phyloP scores from a whole-genome alignment of 2,329 filamentous ascomycete genomes.

The Ceratocystis diversiconidia region DNA sequence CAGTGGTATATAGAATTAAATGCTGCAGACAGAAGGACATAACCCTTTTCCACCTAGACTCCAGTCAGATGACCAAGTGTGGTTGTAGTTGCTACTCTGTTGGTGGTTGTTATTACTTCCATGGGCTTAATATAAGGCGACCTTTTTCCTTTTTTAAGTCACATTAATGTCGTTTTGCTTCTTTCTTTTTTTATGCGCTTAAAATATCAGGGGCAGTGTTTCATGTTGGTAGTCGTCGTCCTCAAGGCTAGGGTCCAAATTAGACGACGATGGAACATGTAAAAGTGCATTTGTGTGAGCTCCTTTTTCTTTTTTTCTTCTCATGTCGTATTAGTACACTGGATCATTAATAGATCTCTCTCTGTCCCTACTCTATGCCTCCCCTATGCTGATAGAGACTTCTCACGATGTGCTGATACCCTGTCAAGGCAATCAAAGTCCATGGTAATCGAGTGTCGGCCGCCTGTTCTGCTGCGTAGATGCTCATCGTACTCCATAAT shows the following conservation, averaged over 20 bases:
- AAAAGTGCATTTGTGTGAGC: neutral
- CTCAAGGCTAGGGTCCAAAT: neutral
- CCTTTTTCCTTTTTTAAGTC: neutral
- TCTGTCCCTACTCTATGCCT: neutral
- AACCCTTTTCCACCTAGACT: neutral
- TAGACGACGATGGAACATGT: neutral
- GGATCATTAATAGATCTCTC: neutral
- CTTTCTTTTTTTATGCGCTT: neutral
- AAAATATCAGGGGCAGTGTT: neutral
- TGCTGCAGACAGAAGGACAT: neutral
- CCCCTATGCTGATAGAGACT: slow-evolving; percentile 26
- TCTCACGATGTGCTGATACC: slow-evolving; percentile 41
- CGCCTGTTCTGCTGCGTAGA: slow-evolving; percentile 74
- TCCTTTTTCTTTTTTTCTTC: neutral
- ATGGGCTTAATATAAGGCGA: too few relatives aligned
- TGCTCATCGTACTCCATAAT: slow-evolving; percentile 93
- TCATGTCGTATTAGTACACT: neutral
- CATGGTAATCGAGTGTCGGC: slow-evolving; percentile 51
- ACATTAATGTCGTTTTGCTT: neutral
- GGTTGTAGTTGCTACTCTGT: neutral
- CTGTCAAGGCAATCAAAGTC: slow-evolving; percentile 43
- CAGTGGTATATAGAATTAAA: neutral
- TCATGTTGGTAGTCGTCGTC: neutral
- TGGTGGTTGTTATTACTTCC: neutral
- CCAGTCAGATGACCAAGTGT: neutral